These are phyloP conservation scores for Penicillium thymicola DNA, from an alignment of 2,329 filamentous ascomycete species.

Conservation along the genomic window DNA sequence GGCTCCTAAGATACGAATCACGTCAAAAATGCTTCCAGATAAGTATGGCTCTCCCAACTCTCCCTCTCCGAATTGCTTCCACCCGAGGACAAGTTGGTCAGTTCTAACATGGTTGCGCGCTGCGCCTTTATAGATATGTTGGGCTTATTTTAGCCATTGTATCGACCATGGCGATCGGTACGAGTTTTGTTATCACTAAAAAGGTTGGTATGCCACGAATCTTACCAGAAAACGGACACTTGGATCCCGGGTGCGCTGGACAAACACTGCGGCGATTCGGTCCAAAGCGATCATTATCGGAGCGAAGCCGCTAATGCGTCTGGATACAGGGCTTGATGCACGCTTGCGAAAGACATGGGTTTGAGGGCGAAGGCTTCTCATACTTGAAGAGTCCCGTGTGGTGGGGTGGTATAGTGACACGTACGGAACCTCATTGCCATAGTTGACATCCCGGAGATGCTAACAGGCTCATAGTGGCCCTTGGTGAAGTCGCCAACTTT, in stretches of 20 bases:
- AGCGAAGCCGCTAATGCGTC: constrained; percentile 18
- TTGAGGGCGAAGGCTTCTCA: constrained; percentile 92
- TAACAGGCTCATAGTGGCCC: constrained; percentile 61
- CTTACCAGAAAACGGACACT: not conserved
- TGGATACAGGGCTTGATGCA: constrained; percentile 73
- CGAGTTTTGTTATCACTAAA: constrained; percentile 98
- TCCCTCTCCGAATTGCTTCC: not conserved
- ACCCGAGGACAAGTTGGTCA: constrained; percentile 12
- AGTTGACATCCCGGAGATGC: constrained; percentile 17
- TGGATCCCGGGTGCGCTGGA: not conserved
- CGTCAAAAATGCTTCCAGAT: constrained; percentile 41
- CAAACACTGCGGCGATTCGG: not conserved
- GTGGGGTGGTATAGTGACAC: constrained; percentile 91
- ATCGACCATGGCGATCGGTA: constrained; percentile 53
- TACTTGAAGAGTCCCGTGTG: constrained; percentile 94
- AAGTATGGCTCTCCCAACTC: constrained; percentile 33
- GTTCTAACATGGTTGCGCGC: constrained; percentile 21
- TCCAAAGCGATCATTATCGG: not conserved
- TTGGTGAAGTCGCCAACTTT: constrained; percentile 95
- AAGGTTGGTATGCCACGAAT: constrained; percentile 60
- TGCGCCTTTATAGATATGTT: constrained; percentile 40
- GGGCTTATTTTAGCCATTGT: constrained; percentile 47
- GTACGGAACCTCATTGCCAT: constrained; percentile 52
- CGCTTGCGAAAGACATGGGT: constrained; percentile 86
- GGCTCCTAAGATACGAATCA: constrained; percentile 30